Percentiles rank a stretch among this genome's conserved stretches.
phyloP scores from a whole-genome alignment of 176 grass and related monocot species.

The Triticum aestivum region IWGSC_CS_RefSeq_v2.1 NC_057802.1:49086302-49086801 shows the following conservation, averaged over 20 bases:
- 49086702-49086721: background rate
- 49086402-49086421: background rate
- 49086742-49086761: background rate
- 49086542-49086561: background rate
- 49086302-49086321: conserved; percentile 48
- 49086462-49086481: background rate
- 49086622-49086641: background rate
- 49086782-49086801: conserved; percentile 1
- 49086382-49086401: conserved; percentile 38
- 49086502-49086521: background rate
- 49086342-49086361: conserved; percentile 57
- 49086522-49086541: background rate
- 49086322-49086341: conserved; percentile 44
- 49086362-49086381: conserved; percentile 53
- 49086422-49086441: background rate
- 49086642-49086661: background rate
- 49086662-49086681: background rate
- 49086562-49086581: background rate
- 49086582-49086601: background rate
- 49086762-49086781: background rate
- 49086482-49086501: conserved; percentile 18
- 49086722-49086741: conserved; percentile 24
- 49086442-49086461: background rate
- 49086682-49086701: conserved; percentile 9
- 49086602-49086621: background rate